Percentiles rank a stretch among this genome's conserved stretches.
These are phyloP conservation scores for Pisolithus microcarpus DNA, from an alignment of 768 basidiomycete genomes.

Conservation along the genomic window DNA sequence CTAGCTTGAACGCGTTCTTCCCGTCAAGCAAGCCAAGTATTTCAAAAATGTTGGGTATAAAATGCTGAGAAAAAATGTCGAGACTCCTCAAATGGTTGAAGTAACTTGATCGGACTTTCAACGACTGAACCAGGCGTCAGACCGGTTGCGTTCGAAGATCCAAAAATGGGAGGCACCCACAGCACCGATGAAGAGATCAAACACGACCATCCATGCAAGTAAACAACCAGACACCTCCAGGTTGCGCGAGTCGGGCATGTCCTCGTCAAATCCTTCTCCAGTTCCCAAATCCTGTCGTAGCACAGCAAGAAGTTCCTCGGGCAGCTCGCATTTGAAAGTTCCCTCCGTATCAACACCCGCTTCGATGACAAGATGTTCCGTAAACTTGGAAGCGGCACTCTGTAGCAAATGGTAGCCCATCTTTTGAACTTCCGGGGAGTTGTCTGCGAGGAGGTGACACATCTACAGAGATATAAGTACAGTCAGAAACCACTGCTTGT, in stretches of 20 bases:
- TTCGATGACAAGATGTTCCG: conserved; percentile 82
- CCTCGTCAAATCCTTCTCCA: conserved; percentile 34
- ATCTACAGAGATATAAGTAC: conserved; percentile 41
- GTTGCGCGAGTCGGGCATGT: conserved; percentile 28
- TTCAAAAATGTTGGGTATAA: conserved; percentile 68
- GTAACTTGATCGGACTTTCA: conserved; percentile 79
- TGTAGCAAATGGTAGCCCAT: conserved; percentile 70
- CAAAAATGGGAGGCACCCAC: conserved; percentile 39
- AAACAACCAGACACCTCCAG: conserved; percentile 56
- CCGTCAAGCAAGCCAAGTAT: conserved; percentile 63
- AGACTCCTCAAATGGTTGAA: conserved; percentile 76
- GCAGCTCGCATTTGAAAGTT: conserved; percentile 47
- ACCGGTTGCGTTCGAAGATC: neutral
- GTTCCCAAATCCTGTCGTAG: conserved; percentile 43
- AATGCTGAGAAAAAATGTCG: conserved; percentile 51
- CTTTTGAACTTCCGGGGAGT: conserved; percentile 59
- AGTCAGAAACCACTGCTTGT: neutral
- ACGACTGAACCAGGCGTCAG: conserved; percentile 47
- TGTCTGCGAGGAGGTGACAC: conserved; percentile 69
- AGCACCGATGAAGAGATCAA: conserved; percentile 78
- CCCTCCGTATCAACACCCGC: conserved; percentile 71
- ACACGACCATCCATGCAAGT: conserved; percentile 85
- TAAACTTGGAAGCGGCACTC: conserved; percentile 62
- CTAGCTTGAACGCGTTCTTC: conserved; percentile 68
- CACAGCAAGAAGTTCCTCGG: conserved; percentile 58